Evolutionary conservation across 2,329 filamentous ascomycete species (phyloP).

Genomic region (Colletotrichum sp.): DNA sequence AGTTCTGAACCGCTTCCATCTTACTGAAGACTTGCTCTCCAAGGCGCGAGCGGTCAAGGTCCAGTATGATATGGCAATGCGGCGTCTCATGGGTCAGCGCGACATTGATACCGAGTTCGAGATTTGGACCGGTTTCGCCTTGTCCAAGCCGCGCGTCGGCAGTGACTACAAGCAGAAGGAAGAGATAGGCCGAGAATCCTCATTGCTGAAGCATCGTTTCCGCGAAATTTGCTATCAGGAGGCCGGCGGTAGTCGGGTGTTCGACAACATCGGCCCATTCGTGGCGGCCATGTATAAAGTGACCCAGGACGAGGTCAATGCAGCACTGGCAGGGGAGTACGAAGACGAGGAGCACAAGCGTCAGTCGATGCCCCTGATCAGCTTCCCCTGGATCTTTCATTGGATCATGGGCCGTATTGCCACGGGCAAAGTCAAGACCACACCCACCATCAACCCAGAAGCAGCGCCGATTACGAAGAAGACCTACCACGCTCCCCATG

Average conservation of each 20-base stretch:
- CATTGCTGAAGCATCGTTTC: conserved; percentile 71
- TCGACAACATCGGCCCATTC: conserved; percentile 71
- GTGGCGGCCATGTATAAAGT: conserved; percentile 88
- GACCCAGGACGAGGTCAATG: conserved; percentile 72
- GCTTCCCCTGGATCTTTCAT: conserved; percentile 91
- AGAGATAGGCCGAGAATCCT: conserved; percentile 74
- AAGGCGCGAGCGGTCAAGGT: conserved; percentile 71
- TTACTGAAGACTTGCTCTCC: conserved; percentile 57
- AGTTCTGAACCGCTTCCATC: conserved; percentile 68
- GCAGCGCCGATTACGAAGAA: neutral
- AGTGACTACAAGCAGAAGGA: conserved; percentile 89
- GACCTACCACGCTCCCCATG: neutral
- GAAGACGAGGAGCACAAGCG: conserved; percentile 37
- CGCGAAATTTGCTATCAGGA: conserved; percentile 68
- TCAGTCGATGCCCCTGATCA: conserved; percentile 76
- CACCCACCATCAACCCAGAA: conserved; percentile 2
- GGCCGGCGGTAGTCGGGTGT: conserved; percentile 63
- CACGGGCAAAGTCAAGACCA: conserved; percentile 27
- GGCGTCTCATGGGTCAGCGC: conserved; percentile 83
- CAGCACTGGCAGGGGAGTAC: conserved; percentile 56
- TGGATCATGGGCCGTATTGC: conserved; percentile 75
- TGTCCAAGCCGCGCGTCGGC: conserved; percentile 74
- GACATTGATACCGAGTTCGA: conserved; percentile 90
- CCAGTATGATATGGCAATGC: conserved; percentile 78
- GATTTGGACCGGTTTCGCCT: conserved; percentile 84